These are phyloP conservation scores for Umbilicaria muhlenbergii DNA, from an alignment of 495 filamentous ascomycete genomes.

Conservation along the genomic window DNA sequence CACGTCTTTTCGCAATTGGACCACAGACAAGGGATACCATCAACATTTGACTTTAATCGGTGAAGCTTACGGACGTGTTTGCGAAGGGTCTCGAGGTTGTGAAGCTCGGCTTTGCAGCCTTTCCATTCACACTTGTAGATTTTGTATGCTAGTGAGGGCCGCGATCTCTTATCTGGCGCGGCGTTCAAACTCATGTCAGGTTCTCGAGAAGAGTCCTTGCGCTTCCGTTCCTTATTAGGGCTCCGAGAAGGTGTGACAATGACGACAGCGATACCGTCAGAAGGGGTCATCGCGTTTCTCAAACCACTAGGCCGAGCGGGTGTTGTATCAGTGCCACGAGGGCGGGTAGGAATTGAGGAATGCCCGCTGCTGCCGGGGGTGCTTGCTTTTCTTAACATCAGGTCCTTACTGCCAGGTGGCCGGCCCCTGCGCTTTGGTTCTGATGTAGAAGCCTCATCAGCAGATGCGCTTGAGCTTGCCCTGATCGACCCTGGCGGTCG, in stretches of 20 bases:
- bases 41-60: too few species aligned
- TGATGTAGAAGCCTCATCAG: not conserved
- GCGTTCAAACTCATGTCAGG: too few species aligned
- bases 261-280: constrained; percentile 9
- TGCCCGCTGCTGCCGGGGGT: not conserved
- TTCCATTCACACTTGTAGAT: constrained; percentile 49
- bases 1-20: constrained; percentile 19
- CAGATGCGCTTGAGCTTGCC: not conserved
- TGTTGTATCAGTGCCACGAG: not conserved
- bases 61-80: constrained; percentile 48
- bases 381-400: not conserved
- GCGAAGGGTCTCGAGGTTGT: constrained; percentile 56
- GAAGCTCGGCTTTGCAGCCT: constrained; percentile 50
- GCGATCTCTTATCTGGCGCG: not conserved
- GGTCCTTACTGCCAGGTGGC: constrained; percentile 5
- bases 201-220: not conserved
- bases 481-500: not conserved
- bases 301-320: constrained; percentile 7
- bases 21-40: constrained; percentile 26
- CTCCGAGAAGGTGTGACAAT: constrained; percentile 12
- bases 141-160: constrained; percentile 17
- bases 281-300: constrained; percentile 6
- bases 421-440: constrained; percentile 5
- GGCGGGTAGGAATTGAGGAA: not conserved
- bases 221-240: constrained; percentile 3